These are phyloP conservation scores for Hypoxylon rickii DNA, from an alignment of 495 filamentous ascomycete species.

Conservation along the genomic window DNA sequence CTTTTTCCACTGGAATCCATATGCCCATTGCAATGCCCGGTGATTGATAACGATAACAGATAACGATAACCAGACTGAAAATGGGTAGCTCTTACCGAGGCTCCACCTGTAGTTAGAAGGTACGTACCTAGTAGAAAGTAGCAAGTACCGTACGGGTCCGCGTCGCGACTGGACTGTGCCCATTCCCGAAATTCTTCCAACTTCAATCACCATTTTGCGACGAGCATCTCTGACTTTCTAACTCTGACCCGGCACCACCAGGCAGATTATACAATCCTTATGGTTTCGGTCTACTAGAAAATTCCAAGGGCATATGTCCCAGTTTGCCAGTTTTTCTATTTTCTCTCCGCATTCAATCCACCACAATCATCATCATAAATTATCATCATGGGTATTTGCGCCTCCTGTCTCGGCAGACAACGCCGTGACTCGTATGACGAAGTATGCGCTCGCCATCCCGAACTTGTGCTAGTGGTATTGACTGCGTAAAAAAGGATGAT, in stretches of 20 bases:
- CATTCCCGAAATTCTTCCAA: conserved; percentile 32
- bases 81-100: too few species aligned
- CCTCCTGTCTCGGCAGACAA: conserved; percentile 50
- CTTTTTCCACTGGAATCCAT: too few species aligned
- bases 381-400: conserved; percentile 51
- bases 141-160: too few species aligned
- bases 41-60: too few species aligned
- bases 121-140: too few species aligned
- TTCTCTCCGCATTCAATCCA: conserved; percentile 3
- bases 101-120: too few species aligned
- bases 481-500: conserved; percentile 49
- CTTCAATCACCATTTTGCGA: conserved; percentile 34
- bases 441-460: conserved; percentile 30
- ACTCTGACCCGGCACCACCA: conserved; percentile 39
- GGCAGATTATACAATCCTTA: conserved; percentile 46
- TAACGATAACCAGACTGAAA: too few species aligned
- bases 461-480: background rate
- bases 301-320: conserved; percentile 33
- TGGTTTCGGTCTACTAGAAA: conserved; percentile 28
- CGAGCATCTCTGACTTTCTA: conserved; percentile 31
- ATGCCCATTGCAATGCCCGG: too few species aligned
- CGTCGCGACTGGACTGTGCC: conserved; percentile 12
- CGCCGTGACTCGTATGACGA: conserved; percentile 49
- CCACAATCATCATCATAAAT: background rate
- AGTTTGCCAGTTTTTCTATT: conserved; percentile 14